These are phyloP conservation scores for Paradendryphiella salina DNA, from an alignment of 2,329 filamentous ascomycete species.

Conservation along the genomic window DNA sequence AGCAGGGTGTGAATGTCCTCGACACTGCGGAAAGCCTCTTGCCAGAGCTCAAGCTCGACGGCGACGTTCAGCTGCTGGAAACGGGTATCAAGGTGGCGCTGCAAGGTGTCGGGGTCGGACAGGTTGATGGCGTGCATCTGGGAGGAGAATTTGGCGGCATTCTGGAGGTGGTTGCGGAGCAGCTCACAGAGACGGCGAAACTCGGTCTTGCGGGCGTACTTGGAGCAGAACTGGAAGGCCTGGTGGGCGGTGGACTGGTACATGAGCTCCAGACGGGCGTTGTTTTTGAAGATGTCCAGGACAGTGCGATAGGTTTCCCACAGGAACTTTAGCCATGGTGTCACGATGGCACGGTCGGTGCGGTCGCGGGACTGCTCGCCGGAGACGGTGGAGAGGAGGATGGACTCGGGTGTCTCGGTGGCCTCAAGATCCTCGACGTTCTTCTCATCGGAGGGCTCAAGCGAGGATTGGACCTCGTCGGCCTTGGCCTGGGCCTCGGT, in stretches of 20 bases:
- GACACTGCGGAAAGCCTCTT: conserved; percentile 98
- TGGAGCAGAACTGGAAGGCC: conserved; percentile 97
- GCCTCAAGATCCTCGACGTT: conserved; percentile 96
- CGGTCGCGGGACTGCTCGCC: conserved; percentile 97
- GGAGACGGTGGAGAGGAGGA: conserved; percentile 94
- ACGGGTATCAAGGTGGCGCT: conserved; percentile 94
- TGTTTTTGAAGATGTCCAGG: conserved; percentile 98
- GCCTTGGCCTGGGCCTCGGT: conserved; percentile 94
- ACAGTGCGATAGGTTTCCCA: conserved; percentile 99
- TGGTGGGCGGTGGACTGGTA: conserved; percentile 98
- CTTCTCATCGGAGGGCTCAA: conserved; percentile 74
- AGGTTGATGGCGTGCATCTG: conserved; percentile 99
- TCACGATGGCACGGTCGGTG: conserved; percentile 96
- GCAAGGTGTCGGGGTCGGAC: conserved; percentile 93
- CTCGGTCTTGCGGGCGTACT: conserved; percentile 98
- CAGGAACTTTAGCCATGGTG: conserved; percentile 98
- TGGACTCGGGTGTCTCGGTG: conserved; percentile 95
- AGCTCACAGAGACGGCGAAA: conserved; percentile 98
- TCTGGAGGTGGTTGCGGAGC: conserved; percentile 97
- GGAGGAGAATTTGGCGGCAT: conserved; percentile 96
- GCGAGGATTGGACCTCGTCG: conserved; percentile 86
- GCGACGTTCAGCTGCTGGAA: conserved; percentile 99
- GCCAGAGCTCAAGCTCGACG: conserved; percentile 96
- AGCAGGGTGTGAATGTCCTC: conserved; percentile 98
- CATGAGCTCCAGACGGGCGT: conserved; percentile 93